A percentile compares a stretch with the other conserved stretches of the same genome.
Evolutionary conservation across 2,329 filamentous ascomycete species (phyloP).

Genomic region (Colletotrichum sp.): DNA sequence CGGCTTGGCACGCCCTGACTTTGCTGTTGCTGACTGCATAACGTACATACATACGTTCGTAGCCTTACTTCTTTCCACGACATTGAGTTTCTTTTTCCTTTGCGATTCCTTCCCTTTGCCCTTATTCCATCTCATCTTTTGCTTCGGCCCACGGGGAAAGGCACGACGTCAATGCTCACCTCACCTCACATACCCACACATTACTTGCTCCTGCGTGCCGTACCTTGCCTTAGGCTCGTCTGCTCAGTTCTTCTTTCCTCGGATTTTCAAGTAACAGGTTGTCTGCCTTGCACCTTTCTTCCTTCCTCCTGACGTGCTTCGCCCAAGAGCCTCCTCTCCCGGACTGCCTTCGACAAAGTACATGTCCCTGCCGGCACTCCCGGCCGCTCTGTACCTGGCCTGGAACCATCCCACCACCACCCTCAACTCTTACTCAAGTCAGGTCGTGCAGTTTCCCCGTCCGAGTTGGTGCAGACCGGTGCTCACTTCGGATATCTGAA

Average conservation of each 20-base stretch:
- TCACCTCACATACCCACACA: not conserved
- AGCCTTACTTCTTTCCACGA: not conserved
- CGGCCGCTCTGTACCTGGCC: not conserved
- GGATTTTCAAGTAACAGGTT: not conserved
- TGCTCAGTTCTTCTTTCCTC: not conserved
- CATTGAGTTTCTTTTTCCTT: not conserved
- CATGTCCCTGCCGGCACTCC: not conserved
- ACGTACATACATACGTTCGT: not conserved
- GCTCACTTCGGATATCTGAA: not conserved
- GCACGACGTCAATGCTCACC: not conserved
- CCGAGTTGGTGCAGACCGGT: conserved; percentile 1
- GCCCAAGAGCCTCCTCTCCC: not conserved
- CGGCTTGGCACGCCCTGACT: not conserved
- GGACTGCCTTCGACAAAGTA: not conserved
- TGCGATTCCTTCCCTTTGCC: not conserved
- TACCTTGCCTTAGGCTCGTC: not conserved
- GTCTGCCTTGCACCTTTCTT: not conserved
- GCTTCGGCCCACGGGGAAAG: not conserved
- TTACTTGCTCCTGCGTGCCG: not conserved
- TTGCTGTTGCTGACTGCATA: not conserved
- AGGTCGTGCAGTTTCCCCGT: not conserved
- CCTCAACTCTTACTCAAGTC: not conserved
- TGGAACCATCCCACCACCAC: not conserved
- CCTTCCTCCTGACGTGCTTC: not conserved
- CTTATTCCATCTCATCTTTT: not conserved